Evolutionary conservation across 2,329 filamentous ascomycete species (phyloP), one percentile per base, ranked within the genome.

Genomic region (Madurella mycetomatis): DNA sequence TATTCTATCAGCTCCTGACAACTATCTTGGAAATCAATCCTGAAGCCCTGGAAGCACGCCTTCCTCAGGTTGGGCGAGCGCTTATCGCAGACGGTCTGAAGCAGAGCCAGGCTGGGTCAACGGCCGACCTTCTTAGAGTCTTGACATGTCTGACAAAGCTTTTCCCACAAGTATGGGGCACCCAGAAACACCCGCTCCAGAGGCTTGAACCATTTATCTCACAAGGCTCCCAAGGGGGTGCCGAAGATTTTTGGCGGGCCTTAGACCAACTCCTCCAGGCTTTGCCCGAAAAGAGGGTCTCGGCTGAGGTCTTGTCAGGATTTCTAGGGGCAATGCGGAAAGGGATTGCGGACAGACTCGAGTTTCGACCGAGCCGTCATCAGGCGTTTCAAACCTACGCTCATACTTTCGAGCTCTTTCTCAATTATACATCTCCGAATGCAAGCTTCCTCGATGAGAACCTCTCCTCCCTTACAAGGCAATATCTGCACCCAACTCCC

Each of bases 211-310:
- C 83, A 9, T 94, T 95, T 62, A 74, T 97, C 7, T 85, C 88
- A 58, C 88, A 85, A 63, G 92, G 94, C 2, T 95, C 92, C 0
- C 89, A 96, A 65, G 82, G 84, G n/a, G 87, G 87, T 2, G 76
- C 83, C 0, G 72, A 78, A 3, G 80, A 78, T 9, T 96, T 86
- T 66, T 99, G 94, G 94, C 70, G 77, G 25, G 81, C 80, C 15
- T 68, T 95, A 32, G 76, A 79, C 40, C 73, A 76, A 31, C 71
- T 97, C 0, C 67, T 96, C 5, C 73, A 80, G 18, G 68, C 84
- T 1, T 66, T 92, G 1, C 75, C 86, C 47, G 61, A 69, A 2
- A 71, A 79, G 13, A 63, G 72, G 1, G 64, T 74, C 5, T 64
- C 67, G 1, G 50, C 67, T 3, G 76, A 84, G 2, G 79, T 81